These are phyloP conservation scores for Plasmodium relictum DNA, from an alignment of 169 alveolate species.

Conservation along the genomic window DNA sequence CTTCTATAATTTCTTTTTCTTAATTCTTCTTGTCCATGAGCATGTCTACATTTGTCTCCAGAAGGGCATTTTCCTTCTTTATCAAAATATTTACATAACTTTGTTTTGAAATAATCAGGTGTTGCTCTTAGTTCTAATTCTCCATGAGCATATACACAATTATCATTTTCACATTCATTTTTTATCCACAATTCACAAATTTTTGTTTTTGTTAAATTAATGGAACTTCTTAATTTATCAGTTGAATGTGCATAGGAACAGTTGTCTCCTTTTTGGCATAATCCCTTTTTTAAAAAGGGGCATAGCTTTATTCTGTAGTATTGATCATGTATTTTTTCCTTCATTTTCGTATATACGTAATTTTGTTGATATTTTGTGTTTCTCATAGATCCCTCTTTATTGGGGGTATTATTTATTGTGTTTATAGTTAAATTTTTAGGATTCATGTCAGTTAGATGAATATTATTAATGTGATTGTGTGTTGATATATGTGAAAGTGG, in stretches of 20 bases:
- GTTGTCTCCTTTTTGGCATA: constrained; percentile 55
- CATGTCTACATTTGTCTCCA: constrained; percentile 84
- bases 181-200: constrained; percentile 84
- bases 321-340: constrained; percentile 29
- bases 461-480: too few species aligned
- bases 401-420: too few species aligned
- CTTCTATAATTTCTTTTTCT: constrained; percentile 77
- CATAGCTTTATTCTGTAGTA: constrained; percentile 66
- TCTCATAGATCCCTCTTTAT: too few species aligned
- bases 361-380: too few species aligned
- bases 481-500: too few species aligned
- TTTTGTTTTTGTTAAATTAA: constrained; percentile 75
- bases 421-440: too few species aligned
- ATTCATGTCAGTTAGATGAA: too few species aligned
- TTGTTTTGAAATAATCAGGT: constrained; percentile 84
- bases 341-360: not conserved
- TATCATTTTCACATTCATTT: constrained; percentile 79
- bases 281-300: constrained; percentile 52
- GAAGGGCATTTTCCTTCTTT: constrained; percentile 82
- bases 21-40: constrained; percentile 86
- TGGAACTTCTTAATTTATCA: constrained; percentile 27
- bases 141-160: constrained; percentile 87
- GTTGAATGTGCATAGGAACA: constrained; percentile 60
- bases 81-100: constrained; percentile 83
- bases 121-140: constrained; percentile 81